Base-by-base conservation (phyloP, 2,329 filamentous ascomycete genomes). In the Paecilomyces fulvus region DNA sequence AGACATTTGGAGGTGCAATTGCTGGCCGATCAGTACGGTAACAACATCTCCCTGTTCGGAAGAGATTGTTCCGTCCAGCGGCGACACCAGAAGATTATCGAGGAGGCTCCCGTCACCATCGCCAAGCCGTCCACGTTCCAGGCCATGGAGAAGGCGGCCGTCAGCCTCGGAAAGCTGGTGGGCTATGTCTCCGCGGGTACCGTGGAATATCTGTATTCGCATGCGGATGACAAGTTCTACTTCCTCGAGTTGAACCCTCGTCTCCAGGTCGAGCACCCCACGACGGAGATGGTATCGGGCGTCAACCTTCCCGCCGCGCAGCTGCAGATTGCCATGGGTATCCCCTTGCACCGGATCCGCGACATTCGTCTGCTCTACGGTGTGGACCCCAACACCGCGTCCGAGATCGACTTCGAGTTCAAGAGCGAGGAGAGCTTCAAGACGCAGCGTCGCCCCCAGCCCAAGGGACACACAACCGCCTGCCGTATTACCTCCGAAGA, bases 401-500 rank as follows among this genome's bases (percentile, higher is more conserved):
- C 87, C 53, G 86, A 90, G 66, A 96, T 99, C 70, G 94, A 99
- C 75, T 99, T 97, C 67, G 89, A 96, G 72, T 99, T 99, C 79
- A 89, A 89, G 70, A 89, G 86, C 66, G 86, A 92, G 68, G 87
- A 85, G 68, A 96, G 90, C 70, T 81, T 85, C 57, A 83, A 89
- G 77, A 88, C 86, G 23, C 94, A 99, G 80, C 86, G 94, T 66
- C 85, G 92, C 64, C 94, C 94, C 20, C 88, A 87, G 60, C 91
- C 94, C 67, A 96, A 95, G 80, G 94, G 94, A 49, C 94, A 99
- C 80, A 95, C 90, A 66, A 99, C 95, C 25, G 94, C 94, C 60
- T 99, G 94, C 79, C 90, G 94, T 84, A 99, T 99, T 77, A 99
- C 94, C 25, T 99, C 94, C 0, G 94, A 99, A 75, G 94, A 99